Conservation (phyloP, 768 basidiomycete genomes). For the Termitomyces titanicus region DNA sequence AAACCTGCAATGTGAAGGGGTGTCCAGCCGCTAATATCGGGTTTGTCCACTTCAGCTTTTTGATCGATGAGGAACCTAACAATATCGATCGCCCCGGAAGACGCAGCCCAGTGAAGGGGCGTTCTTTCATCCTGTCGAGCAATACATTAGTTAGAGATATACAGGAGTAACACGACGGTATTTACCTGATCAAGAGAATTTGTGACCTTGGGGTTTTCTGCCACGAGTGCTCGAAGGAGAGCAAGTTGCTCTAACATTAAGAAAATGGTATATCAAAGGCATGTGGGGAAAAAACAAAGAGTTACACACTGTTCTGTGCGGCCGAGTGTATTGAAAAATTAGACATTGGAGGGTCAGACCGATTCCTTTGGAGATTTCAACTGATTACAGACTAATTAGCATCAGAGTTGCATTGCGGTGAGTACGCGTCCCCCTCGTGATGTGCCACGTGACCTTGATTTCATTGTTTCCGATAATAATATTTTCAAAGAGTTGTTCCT, state of each 20-base stretch:
- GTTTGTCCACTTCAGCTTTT: conserved; percentile 62
- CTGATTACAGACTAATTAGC: no score
- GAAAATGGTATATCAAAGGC: background rate
- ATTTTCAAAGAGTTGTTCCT: no score
- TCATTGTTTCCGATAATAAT: background rate
- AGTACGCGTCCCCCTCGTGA: conserved; percentile 7
- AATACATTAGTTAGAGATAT: background rate
- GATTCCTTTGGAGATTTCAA: background rate
- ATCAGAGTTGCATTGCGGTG: no score
- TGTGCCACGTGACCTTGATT: conserved; percentile 3
- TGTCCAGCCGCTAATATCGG: conserved; percentile 71
- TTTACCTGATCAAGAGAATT: conserved; percentile 63
- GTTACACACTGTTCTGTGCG: conserved; percentile 58
- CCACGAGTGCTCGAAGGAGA: conserved; percentile 61
- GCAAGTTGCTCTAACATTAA: conserved; percentile 57
- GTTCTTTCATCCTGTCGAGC: conserved; percentile 67
- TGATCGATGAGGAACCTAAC: conserved; percentile 65
- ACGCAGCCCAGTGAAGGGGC: conserved; percentile 84
- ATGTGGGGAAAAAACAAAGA: background rate
- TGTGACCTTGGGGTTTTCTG: conserved; percentile 58
- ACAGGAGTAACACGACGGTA: background rate
- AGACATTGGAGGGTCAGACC: conserved; percentile 7
- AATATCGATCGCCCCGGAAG: conserved; percentile 67
- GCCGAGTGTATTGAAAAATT: conserved; percentile 55
- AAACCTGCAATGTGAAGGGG: conserved; percentile 76